Evolutionary conservation across 2,329 filamentous ascomycete species (phyloP), one percentile per base, ranked within the genome.

Genomic region (Bipolaris victoriae): DNA sequence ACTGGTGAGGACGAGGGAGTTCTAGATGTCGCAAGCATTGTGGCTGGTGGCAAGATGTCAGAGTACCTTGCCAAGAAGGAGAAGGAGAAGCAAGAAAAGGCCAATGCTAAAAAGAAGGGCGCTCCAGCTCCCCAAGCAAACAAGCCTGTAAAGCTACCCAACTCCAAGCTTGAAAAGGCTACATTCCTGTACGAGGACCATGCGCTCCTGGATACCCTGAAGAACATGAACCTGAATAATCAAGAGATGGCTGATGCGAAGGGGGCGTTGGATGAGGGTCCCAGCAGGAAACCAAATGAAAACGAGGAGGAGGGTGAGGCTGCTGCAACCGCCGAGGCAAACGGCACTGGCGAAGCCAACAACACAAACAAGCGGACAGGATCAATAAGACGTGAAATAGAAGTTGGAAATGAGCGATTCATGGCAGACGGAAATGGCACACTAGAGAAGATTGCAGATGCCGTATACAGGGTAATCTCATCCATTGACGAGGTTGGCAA

Each of bases 61-160:
- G 91, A 95, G 68, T 94, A 92, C 67, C 79, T 95, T 5, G 91
- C 90, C 9, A 90, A 91, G 77, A 92, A 91, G 74, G 90, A 94
- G 71, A 90, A 88, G 72, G 90, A 93, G 70, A 93, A 91, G 81
- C 82, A 83, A 5, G 87, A 90, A 58, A 88, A 86, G 75, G 78
- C 79, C 1, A 77, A 84, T 57, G 80, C 83, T 20, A 86, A 84
- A 64, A 90, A 89, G 66, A 82, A 82, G 62, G 77, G 78, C 6
- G 82, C 80, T 20, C 87, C 88, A 66, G 83, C 83, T 35, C 83
- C 86, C 68, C 85, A 88, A 29, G 80, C 82, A 6, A 82, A 84
- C 15, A 89, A 84, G 73, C 81, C 84, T 4, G 72, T 79, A 5
- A 83, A 86, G 50, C 74, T 93, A 53, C 88, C 90, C 22, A 95